Evolutionary conservation across 257 asterid species (phyloP).

Genomic region (Orobanche coerulescens): DNA sequence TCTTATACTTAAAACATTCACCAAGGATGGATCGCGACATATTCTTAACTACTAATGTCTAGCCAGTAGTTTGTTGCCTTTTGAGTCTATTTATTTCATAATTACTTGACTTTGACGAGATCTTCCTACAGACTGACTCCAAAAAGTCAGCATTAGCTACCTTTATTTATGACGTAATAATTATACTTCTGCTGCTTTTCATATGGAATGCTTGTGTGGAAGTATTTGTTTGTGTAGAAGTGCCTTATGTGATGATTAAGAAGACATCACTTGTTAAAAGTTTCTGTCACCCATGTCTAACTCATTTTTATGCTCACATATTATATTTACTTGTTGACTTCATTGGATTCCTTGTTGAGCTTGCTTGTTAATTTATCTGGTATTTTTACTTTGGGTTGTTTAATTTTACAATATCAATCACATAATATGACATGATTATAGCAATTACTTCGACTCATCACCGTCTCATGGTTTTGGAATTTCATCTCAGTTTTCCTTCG

Average conservation of each 20-base stretch:
- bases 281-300: neutral
- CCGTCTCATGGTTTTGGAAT: too few species aligned
- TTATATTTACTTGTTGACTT: neutral
- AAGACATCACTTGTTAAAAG: neutral
- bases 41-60: neutral
- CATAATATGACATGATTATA: too few species aligned
- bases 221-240: neutral
- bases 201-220: neutral
- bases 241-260: neutral
- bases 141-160: neutral
- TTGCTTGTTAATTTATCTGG: neutral
- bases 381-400: neutral
- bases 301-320: neutral
- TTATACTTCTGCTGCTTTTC: neutral
- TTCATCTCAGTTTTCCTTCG: too few species aligned
- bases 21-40: neutral
- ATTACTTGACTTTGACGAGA: neutral
- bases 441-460: too few species aligned
- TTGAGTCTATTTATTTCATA: neutral
- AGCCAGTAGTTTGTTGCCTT: neutral
- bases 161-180: neutral
- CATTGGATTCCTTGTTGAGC: neutral
- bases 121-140: conserved; percentile 2
- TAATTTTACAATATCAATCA: too few species aligned
- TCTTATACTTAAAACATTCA: neutral